Evolutionary conservation across 164 flowering plant genomes (phyloP), one percentile per base, ranked within the genome.

Genomic region (Magnolia changhungtana): DNA sequence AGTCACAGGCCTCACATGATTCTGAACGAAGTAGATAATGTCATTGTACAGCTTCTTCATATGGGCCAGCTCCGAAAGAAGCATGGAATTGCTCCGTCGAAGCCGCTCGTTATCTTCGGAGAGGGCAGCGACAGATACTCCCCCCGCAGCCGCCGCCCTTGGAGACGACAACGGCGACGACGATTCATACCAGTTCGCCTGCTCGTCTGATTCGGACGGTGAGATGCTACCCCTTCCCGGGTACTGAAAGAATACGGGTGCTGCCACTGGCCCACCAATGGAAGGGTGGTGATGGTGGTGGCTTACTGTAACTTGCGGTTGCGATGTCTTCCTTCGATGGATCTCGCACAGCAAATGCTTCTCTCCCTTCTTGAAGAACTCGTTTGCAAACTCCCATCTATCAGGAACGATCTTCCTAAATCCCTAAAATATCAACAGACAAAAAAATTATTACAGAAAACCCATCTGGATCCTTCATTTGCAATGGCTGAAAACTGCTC

Each of bases 331-430:
- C 67, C 99, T 82, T 10, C 99, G 75, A 72, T 95, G 98, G 85
- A 95, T 95, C 88, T 95, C 99, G 75, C 99, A 95, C 6, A 95
- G 84, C 73, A 95, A 82, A 72, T 95, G 98, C 81, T 93, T 93
- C 81, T 93, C 99, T 52, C 99, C 98, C 61, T 85, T 92, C 75
- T 84, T 93, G 88, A 95, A 95, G 82, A 83, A 93, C 77, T 95
- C 98, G 76, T 95, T 93, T 0, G 98, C 98, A 63, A 95, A 95
- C 85, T 95, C 98, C 98, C 98, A 93, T 79, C 98, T 84, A 78
- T 95, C 98, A n/a, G 98, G 98, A 1, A 95, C 98, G 52, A 93
- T 93, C 87, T 95, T 95, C 73, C 98, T 87, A 78, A 95, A 95
- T 79, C 98, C 98, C 98, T 95, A 82, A 14, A 5, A n/a, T 7